phyloP scores from a whole-genome alignment of 805 yeast genomes.

The Torulaspora delbrueckii region DNA sequence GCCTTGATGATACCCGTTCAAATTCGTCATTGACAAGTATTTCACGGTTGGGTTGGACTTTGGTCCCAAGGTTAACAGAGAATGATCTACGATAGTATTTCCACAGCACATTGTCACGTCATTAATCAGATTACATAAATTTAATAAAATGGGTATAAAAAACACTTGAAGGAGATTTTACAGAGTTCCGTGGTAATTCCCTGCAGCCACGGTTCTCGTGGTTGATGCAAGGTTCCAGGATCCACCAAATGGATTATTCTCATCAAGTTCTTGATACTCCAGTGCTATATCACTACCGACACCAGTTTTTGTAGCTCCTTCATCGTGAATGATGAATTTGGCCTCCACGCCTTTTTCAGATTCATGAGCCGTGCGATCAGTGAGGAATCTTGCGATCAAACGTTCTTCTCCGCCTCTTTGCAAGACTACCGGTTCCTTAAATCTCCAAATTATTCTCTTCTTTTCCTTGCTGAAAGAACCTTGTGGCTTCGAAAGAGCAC shows the following conservation, averaged over 20 bases:
- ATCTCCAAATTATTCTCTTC: conserved; percentile 83
- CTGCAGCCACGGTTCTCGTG: conserved; percentile 36
- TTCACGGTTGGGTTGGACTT: conserved; percentile 19
- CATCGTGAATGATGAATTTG: conserved; percentile 47
- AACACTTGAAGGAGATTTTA: background rate
- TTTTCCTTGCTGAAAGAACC: conserved; percentile 87
- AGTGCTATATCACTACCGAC: conserved; percentile 44
- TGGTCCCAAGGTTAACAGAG: conserved; percentile 17
- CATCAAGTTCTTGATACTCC: conserved; percentile 34
- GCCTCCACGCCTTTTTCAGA: conserved; percentile 68
- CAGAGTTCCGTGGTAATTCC: conserved; percentile 36
- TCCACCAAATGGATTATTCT: conserved; percentile 39
- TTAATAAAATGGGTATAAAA: background rate
- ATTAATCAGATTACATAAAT: background rate
- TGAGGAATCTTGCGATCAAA: conserved; percentile 80
- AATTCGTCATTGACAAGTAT: conserved; percentile 4
- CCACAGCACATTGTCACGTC: background rate
- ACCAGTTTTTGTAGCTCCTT: conserved; percentile 35
- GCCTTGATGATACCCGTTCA: conserved; percentile 6
- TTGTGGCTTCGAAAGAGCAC: conserved; percentile 86
- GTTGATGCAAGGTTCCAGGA: conserved; percentile 36
- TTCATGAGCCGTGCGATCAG: conserved; percentile 67
- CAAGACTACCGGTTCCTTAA: conserved; percentile 41
- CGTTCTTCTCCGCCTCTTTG: conserved; percentile 49
- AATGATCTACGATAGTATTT: conserved; percentile 2